These are phyloP conservation scores for Phaffia rhodozyma DNA, from an alignment of 1,284 basidiomycete species.

Conservation along the genomic window DNA sequence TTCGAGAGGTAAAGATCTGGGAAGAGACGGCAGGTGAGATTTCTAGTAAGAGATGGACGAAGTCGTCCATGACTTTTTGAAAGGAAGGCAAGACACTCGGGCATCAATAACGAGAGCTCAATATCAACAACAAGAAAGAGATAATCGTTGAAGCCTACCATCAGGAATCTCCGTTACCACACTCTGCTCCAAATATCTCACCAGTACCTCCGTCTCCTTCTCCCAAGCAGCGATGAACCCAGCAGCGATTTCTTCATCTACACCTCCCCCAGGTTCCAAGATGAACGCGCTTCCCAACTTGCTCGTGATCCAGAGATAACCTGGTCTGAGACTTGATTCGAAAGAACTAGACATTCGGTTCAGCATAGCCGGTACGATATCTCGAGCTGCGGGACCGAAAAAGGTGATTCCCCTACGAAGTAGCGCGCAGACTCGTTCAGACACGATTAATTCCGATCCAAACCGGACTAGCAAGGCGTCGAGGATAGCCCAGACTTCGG, in stretches of 20 bases:
- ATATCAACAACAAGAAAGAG: constrained; percentile 6
- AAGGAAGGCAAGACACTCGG: neutral
- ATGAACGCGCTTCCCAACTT: constrained; percentile 68
- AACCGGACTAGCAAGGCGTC: constrained; percentile 69
- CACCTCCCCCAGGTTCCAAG: constrained; percentile 45
- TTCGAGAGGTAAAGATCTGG: constrained; percentile 60
- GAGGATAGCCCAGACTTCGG: constrained; percentile 71
- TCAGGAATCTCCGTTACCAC: constrained; percentile 64
- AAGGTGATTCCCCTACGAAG: constrained; percentile 73
- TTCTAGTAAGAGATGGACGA: constrained; percentile 66
- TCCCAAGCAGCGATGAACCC: constrained; percentile 60
- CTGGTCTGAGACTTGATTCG: constrained; percentile 67
- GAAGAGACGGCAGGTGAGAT: constrained; percentile 58
- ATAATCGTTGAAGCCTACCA: constrained; percentile 40
- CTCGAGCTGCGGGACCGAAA: constrained; percentile 57
- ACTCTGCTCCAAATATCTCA: constrained; percentile 54
- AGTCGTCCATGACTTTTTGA: constrained; percentile 80
- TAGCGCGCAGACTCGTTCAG: constrained; percentile 78
- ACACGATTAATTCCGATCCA: constrained; percentile 63
- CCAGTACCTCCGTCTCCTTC: constrained; percentile 55
- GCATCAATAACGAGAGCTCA: neutral
- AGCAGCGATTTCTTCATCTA: constrained; percentile 30
- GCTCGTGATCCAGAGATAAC: constrained; percentile 88
- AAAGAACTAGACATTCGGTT: constrained; percentile 66
- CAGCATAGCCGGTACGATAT: constrained; percentile 59